Evolutionary conservation across 306 rosid species (phyloP).

Genomic region (Benincasa hispida): DNA sequence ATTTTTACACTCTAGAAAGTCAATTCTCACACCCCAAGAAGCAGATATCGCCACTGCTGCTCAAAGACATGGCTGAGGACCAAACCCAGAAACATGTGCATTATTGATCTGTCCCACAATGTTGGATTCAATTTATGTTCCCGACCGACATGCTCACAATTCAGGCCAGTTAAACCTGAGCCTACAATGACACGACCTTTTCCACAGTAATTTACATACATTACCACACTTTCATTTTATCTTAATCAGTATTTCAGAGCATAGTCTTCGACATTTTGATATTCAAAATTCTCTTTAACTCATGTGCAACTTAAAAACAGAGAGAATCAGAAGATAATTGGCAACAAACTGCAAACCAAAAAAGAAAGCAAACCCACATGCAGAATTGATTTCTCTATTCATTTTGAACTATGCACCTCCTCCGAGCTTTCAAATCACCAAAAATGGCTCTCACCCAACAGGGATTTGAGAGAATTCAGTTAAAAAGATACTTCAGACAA

Average conservation of each 20-base stretch:
- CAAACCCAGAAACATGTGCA: constrained; percentile 17
- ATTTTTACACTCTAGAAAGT: constrained; percentile 11
- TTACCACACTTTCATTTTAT: constrained; percentile 13
- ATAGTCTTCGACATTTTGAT: neutral
- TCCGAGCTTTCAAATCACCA: constrained; percentile 35
- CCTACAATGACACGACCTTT: constrained; percentile 32
- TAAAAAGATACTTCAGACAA: constrained; percentile 25
- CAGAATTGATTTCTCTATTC: constrained; percentile 5
- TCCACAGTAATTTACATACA: constrained; percentile 15
- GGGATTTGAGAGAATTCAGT: constrained; percentile 3
- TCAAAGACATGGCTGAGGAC: constrained; percentile 2
- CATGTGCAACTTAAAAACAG: neutral
- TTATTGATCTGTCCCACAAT: constrained; percentile 25
- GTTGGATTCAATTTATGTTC: constrained; percentile 19
- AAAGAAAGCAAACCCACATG: constrained; percentile 17
- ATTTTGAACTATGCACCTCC: neutral
- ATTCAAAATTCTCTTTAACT: neutral
- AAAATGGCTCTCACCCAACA: constrained; percentile 5
- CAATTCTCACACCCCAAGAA: constrained; percentile 31
- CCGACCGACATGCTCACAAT: constrained; percentile 28
- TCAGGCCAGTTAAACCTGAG: constrained; percentile 12
- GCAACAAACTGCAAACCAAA: constrained; percentile 12
- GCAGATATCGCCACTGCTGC: constrained; percentile 8
- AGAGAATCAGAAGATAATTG: neutral
- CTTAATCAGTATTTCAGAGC: neutral